These are phyloP conservation scores for Pythium coloratum DNA, from an alignment of 352 stramenopile species.

Conservation along the genomic window DNA sequence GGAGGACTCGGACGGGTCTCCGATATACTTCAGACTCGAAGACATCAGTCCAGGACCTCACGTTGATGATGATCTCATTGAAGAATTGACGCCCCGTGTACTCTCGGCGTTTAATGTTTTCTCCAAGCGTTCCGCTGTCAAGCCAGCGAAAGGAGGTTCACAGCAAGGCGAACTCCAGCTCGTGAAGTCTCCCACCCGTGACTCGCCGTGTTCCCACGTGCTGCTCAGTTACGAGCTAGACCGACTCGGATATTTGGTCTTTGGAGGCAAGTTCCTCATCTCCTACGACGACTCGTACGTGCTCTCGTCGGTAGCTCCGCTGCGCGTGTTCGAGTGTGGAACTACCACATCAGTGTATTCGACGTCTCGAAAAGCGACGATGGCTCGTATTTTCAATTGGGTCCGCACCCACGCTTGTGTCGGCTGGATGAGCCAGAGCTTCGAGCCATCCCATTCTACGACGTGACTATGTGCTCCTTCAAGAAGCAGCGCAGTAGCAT, in stretches of 20 bases:
- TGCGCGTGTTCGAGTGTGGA: conserved; percentile 22
- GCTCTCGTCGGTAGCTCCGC: conserved; percentile 10
- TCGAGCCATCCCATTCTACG: conserved; percentile 9
- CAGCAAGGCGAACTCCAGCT: not conserved
- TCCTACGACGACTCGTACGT: conserved; percentile 22
- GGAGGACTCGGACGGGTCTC: conserved; percentile 27
- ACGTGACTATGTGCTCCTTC: conserved; percentile 13
- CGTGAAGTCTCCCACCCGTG: too few species aligned
- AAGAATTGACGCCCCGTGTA: not conserved
- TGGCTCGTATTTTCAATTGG: conserved; percentile 2
- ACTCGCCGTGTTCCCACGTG: too few species aligned
- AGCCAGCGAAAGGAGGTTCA: not conserved
- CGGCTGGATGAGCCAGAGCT: conserved; percentile 16
- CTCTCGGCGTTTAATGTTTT: not conserved
- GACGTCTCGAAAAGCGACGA: conserved; percentile 1
- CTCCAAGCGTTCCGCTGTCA: not conserved
- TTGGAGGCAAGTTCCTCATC: conserved; percentile 13
- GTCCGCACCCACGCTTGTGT: not conserved
- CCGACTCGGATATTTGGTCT: conserved; percentile 18
- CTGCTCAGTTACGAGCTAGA: conserved; percentile 16
- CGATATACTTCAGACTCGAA: not conserved
- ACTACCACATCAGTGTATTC: conserved; percentile 19
- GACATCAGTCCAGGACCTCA: not conserved
- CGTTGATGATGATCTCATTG: not conserved
- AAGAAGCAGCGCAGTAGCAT: not conserved